Percentiles rank a stretch among this genome's conserved stretches.
Evolutionary conservation across 768 basidiomycete genomes (phyloP).

Genomic region (Tulasnella sp.): DNA sequence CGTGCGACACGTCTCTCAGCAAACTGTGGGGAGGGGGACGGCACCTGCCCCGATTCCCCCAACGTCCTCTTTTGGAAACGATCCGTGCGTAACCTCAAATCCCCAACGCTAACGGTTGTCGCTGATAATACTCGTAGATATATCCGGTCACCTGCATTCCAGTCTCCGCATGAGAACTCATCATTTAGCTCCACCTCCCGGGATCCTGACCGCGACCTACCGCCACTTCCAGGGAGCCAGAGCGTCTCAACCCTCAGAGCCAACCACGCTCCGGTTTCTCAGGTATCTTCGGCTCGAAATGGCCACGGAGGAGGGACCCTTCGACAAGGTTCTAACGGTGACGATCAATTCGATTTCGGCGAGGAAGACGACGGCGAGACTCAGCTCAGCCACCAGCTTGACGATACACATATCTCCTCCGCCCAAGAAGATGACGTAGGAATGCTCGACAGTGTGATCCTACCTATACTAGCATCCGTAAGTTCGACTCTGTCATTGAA

Average conservation of each 20-base stretch:
- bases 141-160: background rate
- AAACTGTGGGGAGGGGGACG: slow-evolving; percentile 65
- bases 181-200: background rate
- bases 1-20: slow-evolving; percentile 69
- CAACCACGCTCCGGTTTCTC: background rate
- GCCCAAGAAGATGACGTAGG: slow-evolving; percentile 41
- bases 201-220: slow-evolving; percentile 25
- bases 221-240: slow-evolving; percentile 5
- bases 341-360: slow-evolving; percentile 47
- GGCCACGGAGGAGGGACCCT: slow-evolving; percentile 22
- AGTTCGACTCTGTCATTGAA: slow-evolving; percentile 43
- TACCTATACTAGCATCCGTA: slow-evolving; percentile 96
- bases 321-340: slow-evolving; percentile 36
- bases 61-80: background rate
- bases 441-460: slow-evolving; percentile 94
- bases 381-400: slow-evolving; percentile 45
- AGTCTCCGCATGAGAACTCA: background rate
- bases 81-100: slow-evolving; percentile 12
- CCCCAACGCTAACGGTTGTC: background rate
- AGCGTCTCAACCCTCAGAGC: slow-evolving; percentile 20
- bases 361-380: slow-evolving; percentile 58
- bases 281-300: background rate
- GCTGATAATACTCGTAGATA: background rate
- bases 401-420: slow-evolving; percentile 31
- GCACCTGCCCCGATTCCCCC: slow-evolving; percentile 9